Conservation (phyloP, 768 basidiomycete genomes). For the Scleroderma citrinum region DNA sequence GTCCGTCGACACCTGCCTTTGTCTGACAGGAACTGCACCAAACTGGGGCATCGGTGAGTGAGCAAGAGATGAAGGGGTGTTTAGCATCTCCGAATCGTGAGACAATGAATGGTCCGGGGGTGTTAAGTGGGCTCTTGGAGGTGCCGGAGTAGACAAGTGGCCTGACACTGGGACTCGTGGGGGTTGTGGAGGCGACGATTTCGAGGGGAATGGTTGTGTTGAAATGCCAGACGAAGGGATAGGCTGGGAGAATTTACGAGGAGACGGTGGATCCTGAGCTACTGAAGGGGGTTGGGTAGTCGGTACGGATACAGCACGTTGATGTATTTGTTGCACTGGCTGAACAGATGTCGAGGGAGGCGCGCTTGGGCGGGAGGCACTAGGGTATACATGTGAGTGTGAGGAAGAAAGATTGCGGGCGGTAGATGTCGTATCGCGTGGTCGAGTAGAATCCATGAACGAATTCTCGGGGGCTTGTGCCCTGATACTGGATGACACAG, state of each 20-base stretch:
- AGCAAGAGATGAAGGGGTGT: slow-evolving; percentile 62
- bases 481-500: slow-evolving; percentile 12
- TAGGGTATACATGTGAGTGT: slow-evolving; percentile 17
- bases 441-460: slow-evolving; percentile 14
- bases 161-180: slow-evolving; percentile 26
- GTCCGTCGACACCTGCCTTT: slow-evolving; percentile 24
- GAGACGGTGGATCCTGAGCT: slow-evolving; percentile 21
- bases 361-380: slow-evolving; percentile 12
- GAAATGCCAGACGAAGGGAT: slow-evolving; percentile 19
- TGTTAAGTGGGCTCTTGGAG: slow-evolving; percentile 17
- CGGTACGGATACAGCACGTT: slow-evolving; percentile 35
- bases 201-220: slow-evolving; percentile 26
- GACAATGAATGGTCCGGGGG: slow-evolving; percentile 33
- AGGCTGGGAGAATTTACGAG: slow-evolving; percentile 25
- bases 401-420: slow-evolving; percentile 16
- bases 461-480: slow-evolving; percentile 17
- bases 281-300: slow-evolving; percentile 12
- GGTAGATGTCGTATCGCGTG: slow-evolving; percentile 17
- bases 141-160: slow-evolving; percentile 27
- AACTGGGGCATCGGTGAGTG: slow-evolving; percentile 41
- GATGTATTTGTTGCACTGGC: slow-evolving; percentile 21
- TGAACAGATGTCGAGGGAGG: slow-evolving; percentile 16
- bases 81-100: slow-evolving; percentile 48
- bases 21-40: slow-evolving; percentile 16
- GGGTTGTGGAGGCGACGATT: slow-evolving; percentile 13